Base-by-base conservation (phyloP, 306 rosid species). In the Rosa multiflora region DNA sequence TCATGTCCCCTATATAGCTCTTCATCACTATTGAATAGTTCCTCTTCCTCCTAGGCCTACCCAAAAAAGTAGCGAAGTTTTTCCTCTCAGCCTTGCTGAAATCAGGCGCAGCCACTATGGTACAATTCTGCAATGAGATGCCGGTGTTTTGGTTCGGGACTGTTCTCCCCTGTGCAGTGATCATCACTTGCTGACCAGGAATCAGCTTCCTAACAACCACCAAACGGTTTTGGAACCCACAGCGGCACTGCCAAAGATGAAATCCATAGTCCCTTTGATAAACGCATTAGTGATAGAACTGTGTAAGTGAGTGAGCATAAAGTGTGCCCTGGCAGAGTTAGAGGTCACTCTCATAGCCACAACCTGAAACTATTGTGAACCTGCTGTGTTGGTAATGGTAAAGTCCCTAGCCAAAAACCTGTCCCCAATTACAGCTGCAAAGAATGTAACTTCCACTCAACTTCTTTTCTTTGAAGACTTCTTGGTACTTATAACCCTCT, bases 11-110 rank as follows among this genome's bases (percentile, higher is more conserved):
- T 32, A 32, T 32, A 32, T 32, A 2, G 51, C 1, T 47, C 15
- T 47, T 47, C 51, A 47, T 47, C 15, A 47, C 8, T 42, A 58
- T 64, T 18, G 79, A 76, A n/a, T 35, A 76, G 47, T 62, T 46
- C 18, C 72, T 66, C 80, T 62, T 46, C 18, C 72, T 66, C 80
- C 73, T 63, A 20, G 66, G 73, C 40, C 64, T 29, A 10, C 51
- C 73, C 51, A 64, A 76, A 35, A 63, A 66, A 2, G 51, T 29
- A 20, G 26, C 11, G 70, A 75, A 43, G 15, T 23, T 59, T 44
- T 44, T 14, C 70, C 58, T 14, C 0, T 51, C n/a, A 15, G 78
- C 44, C 40, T 5, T 5, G n/a, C 56, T 51, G 56, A 15, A 61
- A 42, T 59, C 42, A 8, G 9, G 64, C 15, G 73, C 73, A 20